Conservation (phyloP, 345 rosid species). For the Eucalyptus marginata region DNA sequence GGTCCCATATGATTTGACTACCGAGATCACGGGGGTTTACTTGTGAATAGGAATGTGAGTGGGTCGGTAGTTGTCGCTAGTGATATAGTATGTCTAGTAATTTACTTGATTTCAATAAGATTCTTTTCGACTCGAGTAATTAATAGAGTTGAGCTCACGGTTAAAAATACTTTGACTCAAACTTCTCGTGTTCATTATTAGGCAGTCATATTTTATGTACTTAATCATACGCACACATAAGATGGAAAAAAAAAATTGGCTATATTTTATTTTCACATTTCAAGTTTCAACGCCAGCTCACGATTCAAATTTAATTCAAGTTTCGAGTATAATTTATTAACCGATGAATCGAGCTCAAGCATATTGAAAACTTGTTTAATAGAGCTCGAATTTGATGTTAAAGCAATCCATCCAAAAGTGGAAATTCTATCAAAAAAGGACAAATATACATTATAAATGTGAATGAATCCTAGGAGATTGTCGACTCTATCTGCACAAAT, state of each 20-base stretch:
- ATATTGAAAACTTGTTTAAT: background rate
- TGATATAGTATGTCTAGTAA: too few species aligned
- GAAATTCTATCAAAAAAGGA: too few species aligned
- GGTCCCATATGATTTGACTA: too few species aligned
- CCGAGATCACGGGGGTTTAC: background rate
- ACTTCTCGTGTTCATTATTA: too few species aligned
- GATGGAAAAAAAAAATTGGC: too few species aligned
- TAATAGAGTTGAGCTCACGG: background rate
- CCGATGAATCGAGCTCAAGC: background rate
- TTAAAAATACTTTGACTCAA: background rate
- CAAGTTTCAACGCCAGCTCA: background rate
- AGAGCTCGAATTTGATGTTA: background rate
- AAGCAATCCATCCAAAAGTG: too few species aligned
- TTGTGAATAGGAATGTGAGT: too few species aligned
- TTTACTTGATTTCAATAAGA: background rate
- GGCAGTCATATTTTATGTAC: too few species aligned
- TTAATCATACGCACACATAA: too few species aligned
- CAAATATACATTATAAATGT: too few species aligned
- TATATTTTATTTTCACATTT: background rate
- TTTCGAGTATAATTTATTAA: background rate
- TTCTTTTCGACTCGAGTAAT: background rate
- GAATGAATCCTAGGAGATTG: too few species aligned
- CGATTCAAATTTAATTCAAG: background rate
- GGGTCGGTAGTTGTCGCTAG: background rate
- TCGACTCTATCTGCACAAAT: background rate